phyloP scores from a whole-genome alignment of 495 filamentous ascomycete species.

The Tuber aestivum region DNA sequence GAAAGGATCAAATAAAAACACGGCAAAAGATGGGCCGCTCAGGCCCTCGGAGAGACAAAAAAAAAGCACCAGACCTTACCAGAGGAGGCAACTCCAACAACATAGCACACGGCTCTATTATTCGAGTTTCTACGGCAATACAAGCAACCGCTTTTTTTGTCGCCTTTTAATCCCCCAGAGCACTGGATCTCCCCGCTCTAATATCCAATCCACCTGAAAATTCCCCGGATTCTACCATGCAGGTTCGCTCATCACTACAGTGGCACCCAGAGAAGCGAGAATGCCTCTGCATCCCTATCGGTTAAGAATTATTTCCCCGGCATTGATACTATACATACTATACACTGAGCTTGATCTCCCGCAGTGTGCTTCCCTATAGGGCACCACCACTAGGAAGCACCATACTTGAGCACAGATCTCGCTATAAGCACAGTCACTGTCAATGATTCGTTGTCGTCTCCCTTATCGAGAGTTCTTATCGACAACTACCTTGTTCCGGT shows the following conservation, averaged over 20 bases:
- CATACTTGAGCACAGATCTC: not conserved
- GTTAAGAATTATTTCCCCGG: too few relatives aligned
- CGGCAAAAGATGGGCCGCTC: too few relatives aligned
- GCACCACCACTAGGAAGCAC: too few relatives aligned
- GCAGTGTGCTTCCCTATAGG: not conserved
- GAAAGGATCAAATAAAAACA: too few relatives aligned
- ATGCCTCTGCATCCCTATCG: not conserved
- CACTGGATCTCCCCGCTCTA: not conserved
- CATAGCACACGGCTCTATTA: too few relatives aligned
- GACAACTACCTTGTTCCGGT: not conserved
- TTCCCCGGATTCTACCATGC: not conserved
- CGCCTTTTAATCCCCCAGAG: not conserved
- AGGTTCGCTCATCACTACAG: not conserved
- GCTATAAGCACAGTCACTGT: not conserved
- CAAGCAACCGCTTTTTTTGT: not conserved
- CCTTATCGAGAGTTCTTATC: not conserved
- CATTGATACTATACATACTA: too few relatives aligned
- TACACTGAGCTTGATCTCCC: not conserved
- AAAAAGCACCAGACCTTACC: too few relatives aligned
- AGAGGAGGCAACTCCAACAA: too few relatives aligned
- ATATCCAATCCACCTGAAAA: not conserved
- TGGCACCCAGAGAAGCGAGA: not conserved
- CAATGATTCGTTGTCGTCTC: not conserved
- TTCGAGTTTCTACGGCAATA: too few relatives aligned
- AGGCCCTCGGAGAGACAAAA: too few relatives aligned